Percentiles rank a stretch among this genome's conserved stretches.
Conservation (phyloP, 345 rosid species). For the Sonneratia caseolaris region DNA sequence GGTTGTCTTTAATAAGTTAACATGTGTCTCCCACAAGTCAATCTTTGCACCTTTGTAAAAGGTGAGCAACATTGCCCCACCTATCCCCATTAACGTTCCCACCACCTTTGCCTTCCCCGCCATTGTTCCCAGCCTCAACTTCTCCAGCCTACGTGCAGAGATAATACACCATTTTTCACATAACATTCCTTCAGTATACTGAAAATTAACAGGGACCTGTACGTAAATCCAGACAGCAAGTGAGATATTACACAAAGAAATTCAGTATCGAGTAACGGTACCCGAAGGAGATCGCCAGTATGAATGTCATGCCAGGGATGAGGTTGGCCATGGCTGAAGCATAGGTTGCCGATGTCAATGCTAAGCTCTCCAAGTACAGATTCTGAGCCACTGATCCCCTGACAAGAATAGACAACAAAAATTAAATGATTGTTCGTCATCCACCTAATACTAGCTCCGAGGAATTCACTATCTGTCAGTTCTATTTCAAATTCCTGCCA, state of each 20-base stretch:
- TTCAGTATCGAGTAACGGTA: conserved; percentile 4
- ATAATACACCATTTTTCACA: no score
- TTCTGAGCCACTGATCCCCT: conserved; percentile 26
- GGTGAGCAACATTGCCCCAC: conserved; percentile 52
- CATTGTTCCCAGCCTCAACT: conserved; percentile 14
- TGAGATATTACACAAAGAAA: no score
- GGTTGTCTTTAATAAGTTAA: conserved; percentile 11
- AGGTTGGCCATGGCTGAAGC: conserved; percentile 37
- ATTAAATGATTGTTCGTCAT: background rate
- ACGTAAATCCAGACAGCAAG: no score
- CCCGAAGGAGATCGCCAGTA: conserved; percentile 34
- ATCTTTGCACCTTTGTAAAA: conserved; percentile 43
- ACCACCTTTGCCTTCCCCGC: conserved; percentile 41
- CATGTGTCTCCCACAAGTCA: conserved; percentile 21
- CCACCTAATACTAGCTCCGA: background rate
- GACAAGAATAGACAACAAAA: background rate
- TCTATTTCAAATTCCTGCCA: no score
- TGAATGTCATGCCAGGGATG: conserved; percentile 35
- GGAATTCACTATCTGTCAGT: no score
- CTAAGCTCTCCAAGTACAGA: conserved; percentile 29
- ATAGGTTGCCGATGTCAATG: conserved; percentile 42
- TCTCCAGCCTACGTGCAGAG: conserved; percentile 28
- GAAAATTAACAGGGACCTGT: no score
- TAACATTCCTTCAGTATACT: no score
- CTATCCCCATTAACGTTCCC: conserved; percentile 41